Conservation (phyloP, 495 filamentous ascomycete species). For the Trichoderma reesei region DNA sequence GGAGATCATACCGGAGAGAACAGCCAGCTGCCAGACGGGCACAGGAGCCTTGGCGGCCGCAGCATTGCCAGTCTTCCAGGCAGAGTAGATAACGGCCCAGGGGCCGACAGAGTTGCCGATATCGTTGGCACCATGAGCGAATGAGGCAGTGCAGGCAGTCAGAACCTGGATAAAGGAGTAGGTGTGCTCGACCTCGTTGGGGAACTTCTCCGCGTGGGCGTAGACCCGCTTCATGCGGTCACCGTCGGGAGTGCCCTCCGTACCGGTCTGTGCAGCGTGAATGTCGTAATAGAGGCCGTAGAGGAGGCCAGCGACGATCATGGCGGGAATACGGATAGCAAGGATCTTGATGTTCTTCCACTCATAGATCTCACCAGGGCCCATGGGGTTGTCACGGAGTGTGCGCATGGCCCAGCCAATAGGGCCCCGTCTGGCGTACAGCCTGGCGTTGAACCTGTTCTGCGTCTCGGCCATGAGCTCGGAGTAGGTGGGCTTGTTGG, state of each 20-base stretch:
- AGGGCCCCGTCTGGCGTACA: constrained; percentile 47
- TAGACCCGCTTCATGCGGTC: constrained; percentile 53
- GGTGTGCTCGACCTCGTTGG: constrained; percentile 55
- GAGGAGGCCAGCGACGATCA: constrained; percentile 42
- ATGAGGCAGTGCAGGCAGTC: constrained; percentile 53
- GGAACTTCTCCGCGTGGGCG: constrained; percentile 47
- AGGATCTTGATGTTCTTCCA: constrained; percentile 50
- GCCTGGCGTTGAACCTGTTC: constrained; percentile 40
- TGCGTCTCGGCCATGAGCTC: constrained; percentile 44
- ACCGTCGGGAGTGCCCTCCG: constrained; percentile 55
- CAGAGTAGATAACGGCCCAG: constrained; percentile 51
- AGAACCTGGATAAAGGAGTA: constrained; percentile 55
- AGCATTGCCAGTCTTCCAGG: constrained; percentile 46
- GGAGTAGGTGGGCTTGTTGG: constrained; percentile 39
- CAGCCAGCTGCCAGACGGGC: constrained; percentile 51
- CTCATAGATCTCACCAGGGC: constrained; percentile 58
- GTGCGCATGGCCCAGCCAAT: constrained; percentile 65
- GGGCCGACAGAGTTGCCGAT: constrained; percentile 58
- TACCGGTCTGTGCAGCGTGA: constrained; percentile 55
- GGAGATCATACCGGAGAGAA: constrained; percentile 42
- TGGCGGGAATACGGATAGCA: constrained; percentile 49
- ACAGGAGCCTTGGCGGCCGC: constrained; percentile 38
- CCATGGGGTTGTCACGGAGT: constrained; percentile 58
- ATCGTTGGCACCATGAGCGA: constrained; percentile 61
- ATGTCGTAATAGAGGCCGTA: constrained; percentile 69